phyloP scores from a whole-genome alignment of 352 stramenopile species.

The Phytophthora litchii region DNA sequence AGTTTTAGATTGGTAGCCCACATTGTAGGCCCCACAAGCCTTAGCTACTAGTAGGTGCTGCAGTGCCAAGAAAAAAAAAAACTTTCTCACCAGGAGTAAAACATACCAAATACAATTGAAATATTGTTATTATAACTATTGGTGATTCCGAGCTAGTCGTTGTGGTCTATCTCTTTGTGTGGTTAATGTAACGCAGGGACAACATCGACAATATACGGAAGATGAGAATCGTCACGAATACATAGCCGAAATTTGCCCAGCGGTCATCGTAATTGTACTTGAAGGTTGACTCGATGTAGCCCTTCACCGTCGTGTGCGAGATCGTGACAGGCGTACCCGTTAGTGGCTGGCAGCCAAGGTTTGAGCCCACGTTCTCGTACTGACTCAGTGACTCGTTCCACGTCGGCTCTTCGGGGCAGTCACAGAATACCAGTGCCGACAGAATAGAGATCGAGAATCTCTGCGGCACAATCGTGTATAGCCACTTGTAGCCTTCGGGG shows the following conservation, averaged over 20 bases:
- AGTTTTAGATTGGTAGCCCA: too few relatives aligned
- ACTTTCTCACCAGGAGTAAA: too few relatives aligned
- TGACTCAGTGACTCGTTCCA: conserved; percentile 12
- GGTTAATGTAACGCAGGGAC: conserved; percentile 17
- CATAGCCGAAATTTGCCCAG: conserved; percentile 17
- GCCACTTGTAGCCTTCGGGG: not conserved
- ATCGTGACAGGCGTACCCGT: conserved; percentile 7
- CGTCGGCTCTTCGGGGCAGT: conserved; percentile 14
- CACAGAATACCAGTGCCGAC: conserved; percentile 12
- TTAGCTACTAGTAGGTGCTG: too few relatives aligned
- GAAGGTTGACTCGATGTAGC: conserved; percentile 17
- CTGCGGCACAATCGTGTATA: conserved; percentile 12
- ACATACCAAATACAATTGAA: too few relatives aligned
- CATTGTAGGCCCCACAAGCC: too few relatives aligned
- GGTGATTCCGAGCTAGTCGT: too few relatives aligned
- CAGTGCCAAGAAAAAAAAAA: too few relatives aligned
- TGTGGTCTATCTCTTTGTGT: conserved; percentile 26
- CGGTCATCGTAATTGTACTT: conserved; percentile 16
- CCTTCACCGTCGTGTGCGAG: conserved; percentile 18
- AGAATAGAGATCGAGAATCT: conserved; percentile 10
- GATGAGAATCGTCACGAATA: conserved; percentile 15
- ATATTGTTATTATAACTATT: too few relatives aligned
- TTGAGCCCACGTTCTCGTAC: conserved; percentile 16
- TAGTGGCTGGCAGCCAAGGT: conserved; percentile 10
- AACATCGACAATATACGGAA: conserved; percentile 18